Base-by-base conservation (phyloP, 2,329 filamentous ascomycete species). In the Arthrobotrys entomopaga region DNA sequence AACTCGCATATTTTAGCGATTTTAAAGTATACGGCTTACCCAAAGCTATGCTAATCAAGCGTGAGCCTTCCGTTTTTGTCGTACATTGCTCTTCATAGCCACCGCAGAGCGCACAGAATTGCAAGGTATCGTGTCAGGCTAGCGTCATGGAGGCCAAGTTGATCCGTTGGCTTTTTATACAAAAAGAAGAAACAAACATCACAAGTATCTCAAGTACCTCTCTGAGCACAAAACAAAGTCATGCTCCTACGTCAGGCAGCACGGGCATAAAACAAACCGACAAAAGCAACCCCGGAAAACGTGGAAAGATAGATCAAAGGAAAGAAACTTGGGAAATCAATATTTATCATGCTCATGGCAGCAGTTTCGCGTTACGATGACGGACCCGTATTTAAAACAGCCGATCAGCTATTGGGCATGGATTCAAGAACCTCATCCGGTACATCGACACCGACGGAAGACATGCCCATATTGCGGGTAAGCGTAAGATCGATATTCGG, bases 401-500 rank as follows among this genome's bases (percentile, higher is more conserved):
- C 42, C 15, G 42, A n/a, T 19, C 15, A 46, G 42, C 2, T 46
- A 5, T 46, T 19, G 15, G 16, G 13, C 42, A 16, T 46, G 42
- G 42, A 46, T 46, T 46, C 42, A 5, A 15, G 15, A 19, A 46
- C 16, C 11, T 46, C 42, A 5, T 46, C 42, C 6, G 16, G 15
- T 13, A n/a, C 42, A 15, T 46, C 42, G 8, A n/a, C 29, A 11
- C 52, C 22, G 20, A 40, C 15, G 11, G 16, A 38, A 13, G n/a
- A 54, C 13, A 34, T 49, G 34, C 46, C 64, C 20, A 58, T 22
- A 6, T 53, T 54, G 53, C 54, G 64, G 15, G 38, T 43, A 15
- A 34, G 10, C 29, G 29, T n/a, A n/a, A 67, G 20, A 38, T 67
- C 64, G n/a, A 26, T 60, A 38, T 59, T 66, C 15, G 49, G 54